Evolutionary conservation across 257 asterid species (phyloP), one percentile per base, ranked within the genome.

Genomic region (Petrea volubilis): DNA sequence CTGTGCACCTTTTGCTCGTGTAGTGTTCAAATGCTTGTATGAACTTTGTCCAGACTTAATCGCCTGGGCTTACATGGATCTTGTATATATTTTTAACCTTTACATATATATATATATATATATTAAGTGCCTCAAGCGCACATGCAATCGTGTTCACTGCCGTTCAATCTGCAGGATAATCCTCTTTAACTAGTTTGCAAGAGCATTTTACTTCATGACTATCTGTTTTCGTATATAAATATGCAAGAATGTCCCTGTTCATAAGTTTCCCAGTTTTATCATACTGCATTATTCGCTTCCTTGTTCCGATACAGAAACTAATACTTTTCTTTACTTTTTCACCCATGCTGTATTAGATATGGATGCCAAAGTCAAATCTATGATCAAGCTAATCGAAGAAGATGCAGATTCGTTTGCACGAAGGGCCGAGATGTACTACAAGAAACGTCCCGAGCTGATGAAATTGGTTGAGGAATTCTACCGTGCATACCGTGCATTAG

Each of bases 331-430:
- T 52, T 18, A 21, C 29, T 55, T 71, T 66, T 59, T 33, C 9
- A 12, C 13, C 13, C 17, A 7, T 66, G 41, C n/a, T 74, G 61
- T 28, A 18, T 73, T 95, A 93, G 98, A 93, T 75, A 93, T 91
- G 86, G 98, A 92, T 72, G 80, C 83, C 34, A 90, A 90, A 75
- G 97, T 90, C 55, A 90, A 93, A 71, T 81, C 89, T 4, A 91
- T 90, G 97, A 89, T 93, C 88, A 93, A 93, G 90, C 84, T 93
- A 20, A 91, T 93, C 2, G 98, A 93, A 82, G 98, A 93, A 80
- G 97, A 93, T 71, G 98, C 97, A 0, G 98, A 93, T 83, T 93
- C 97, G 33, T 93, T 93, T 78, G 96, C 98, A 12, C 85, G 95
- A 71, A 80, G 98, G 82, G 98, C 97, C 18, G 98, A 93, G 63